phyloP scores from a whole-genome alignment of 106 monocot species.

The Apostasia ramifera region DNA sequence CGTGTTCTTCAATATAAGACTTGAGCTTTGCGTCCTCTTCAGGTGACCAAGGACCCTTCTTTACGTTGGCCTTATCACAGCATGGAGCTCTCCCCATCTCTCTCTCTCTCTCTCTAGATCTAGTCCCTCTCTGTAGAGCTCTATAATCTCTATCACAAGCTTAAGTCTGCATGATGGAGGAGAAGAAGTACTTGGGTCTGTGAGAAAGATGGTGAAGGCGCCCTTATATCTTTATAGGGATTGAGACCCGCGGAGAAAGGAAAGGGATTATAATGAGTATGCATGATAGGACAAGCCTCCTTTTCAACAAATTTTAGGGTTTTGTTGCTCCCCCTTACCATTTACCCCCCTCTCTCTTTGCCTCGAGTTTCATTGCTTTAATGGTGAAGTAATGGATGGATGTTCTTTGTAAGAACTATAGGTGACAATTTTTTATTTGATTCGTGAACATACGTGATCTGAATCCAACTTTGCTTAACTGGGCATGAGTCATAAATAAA shows the following conservation, averaged over 20 bases:
- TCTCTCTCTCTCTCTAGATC: neutral
- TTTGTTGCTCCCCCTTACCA: too few species aligned
- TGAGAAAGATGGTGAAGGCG: neutral
- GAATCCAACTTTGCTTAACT: too few species aligned
- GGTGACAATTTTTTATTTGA: too few species aligned
- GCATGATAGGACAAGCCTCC: too few species aligned
- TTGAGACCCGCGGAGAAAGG: neutral
- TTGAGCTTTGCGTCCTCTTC: conserved; percentile 44
- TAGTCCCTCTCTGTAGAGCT: neutral
- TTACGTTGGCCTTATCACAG: conserved; percentile 39
- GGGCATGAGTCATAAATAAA: too few species aligned
- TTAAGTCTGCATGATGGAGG: neutral
- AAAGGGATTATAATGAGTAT: neutral
- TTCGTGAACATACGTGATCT: too few species aligned
- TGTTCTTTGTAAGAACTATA: too few species aligned
- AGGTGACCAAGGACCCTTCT: conserved; percentile 45
- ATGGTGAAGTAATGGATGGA: too few species aligned
- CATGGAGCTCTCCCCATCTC: conserved; percentile 44
- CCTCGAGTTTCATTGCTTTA: too few species aligned
- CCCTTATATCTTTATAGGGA: neutral
- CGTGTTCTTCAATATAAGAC: conserved; percentile 38
- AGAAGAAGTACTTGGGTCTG: neutral
- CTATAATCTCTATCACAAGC: neutral
- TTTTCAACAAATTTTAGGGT: too few species aligned
- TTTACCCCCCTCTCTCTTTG: too few species aligned